These are phyloP conservation scores for Corylus americana DNA, from an alignment of 306 rosid genomes.

Conservation along the genomic window DNA sequence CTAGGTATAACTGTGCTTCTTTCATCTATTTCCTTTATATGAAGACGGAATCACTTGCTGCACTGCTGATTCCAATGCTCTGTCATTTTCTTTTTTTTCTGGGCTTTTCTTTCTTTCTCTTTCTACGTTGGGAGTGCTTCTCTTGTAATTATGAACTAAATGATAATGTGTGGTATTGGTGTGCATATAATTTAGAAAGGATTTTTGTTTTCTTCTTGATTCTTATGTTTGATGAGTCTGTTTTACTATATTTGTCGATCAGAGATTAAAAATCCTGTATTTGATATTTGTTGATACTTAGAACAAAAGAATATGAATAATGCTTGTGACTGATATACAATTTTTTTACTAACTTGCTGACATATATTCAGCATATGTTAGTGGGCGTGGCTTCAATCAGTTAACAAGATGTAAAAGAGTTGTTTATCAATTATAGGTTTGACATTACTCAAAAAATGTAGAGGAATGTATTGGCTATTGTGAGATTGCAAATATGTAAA, in stretches of 20 bases:
- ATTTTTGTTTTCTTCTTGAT: neutral
- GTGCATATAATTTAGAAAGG: neutral
- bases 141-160: neutral
- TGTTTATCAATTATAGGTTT: too few relatives aligned
- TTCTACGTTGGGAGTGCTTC: neutral
- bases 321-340: too few relatives aligned
- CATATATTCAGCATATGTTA: too few relatives aligned
- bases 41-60: neutral
- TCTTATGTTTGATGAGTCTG: neutral
- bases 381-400: too few relatives aligned
- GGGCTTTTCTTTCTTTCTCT: too few relatives aligned
- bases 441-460: too few relatives aligned
- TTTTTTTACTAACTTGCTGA: too few relatives aligned
- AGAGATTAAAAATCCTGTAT: neutral
- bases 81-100: neutral
- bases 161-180: slow-evolving; percentile 11
- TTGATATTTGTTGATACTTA: too few relatives aligned
- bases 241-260: neutral
- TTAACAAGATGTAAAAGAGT: too few relatives aligned
- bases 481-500: too few relatives aligned
- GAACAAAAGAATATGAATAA: too few relatives aligned
- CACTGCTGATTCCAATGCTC: neutral
- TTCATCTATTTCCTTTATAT: neutral
- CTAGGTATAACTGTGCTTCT: slow-evolving; percentile 11
- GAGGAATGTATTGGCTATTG: neutral